Conservation (phyloP, 1,139 yeast genomes). For the Fermentozyma sake region DNA sequence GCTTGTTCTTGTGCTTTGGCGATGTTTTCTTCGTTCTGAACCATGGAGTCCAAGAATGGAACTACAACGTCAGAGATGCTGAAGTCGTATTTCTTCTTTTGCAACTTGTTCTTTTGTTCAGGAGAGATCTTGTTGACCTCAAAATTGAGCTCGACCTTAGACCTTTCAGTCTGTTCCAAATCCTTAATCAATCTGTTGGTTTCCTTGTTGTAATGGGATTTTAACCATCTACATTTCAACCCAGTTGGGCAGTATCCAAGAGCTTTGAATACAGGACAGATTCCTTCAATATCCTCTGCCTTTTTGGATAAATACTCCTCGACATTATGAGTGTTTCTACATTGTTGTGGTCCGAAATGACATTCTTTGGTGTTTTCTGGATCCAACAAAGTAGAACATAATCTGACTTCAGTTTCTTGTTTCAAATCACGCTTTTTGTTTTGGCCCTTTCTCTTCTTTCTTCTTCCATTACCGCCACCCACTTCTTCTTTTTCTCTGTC, state of each 20-base stretch:
- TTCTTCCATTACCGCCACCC: conserved; percentile 27
- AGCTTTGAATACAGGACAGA: conserved; percentile 78
- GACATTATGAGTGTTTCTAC: conserved; percentile 76
- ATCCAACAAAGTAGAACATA: conserved; percentile 62
- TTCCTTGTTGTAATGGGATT: conserved; percentile 60
- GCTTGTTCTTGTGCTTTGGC: conserved; percentile 26
- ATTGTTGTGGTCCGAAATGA: conserved; percentile 62
- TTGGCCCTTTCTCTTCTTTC: conserved; percentile 69
- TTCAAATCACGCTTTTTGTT: conserved; percentile 80
- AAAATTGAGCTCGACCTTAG: conserved; percentile 29
- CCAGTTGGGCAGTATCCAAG: conserved; percentile 93
- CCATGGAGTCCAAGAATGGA: conserved; percentile 49
- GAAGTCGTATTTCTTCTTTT: conserved; percentile 60
- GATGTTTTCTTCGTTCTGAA: conserved; percentile 32
- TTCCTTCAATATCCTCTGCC: conserved; percentile 65
- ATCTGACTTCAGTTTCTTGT: conserved; percentile 61
- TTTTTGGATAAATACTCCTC: conserved; percentile 59
- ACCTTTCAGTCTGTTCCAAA: conserved; percentile 32
- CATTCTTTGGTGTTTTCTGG: conserved; percentile 51
- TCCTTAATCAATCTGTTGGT: conserved; percentile 43
- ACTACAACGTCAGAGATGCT: conserved; percentile 51
- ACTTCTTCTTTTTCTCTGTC: conserved; percentile 32
- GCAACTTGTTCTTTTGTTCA: conserved; percentile 51
- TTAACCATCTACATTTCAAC: conserved; percentile 85
- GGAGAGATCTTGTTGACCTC: conserved; percentile 66